Conservation (phyloP, 768 basidiomycete genomes). For the Cystofilobasidium ferigula region DNA sequence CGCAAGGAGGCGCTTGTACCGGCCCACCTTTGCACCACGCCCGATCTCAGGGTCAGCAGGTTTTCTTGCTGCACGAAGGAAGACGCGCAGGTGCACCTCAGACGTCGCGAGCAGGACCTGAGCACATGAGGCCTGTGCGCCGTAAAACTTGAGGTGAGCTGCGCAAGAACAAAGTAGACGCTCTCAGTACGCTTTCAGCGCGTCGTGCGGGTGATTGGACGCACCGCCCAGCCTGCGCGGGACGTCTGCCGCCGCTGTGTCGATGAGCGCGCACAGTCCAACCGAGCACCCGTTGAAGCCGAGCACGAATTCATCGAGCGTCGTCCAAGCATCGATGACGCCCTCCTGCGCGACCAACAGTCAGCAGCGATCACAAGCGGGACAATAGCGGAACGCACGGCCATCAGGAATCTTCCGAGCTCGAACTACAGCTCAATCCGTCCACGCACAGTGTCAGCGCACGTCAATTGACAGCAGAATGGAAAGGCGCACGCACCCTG, state of each 20-base stretch:
- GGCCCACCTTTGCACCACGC: neutral
- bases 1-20: neutral
- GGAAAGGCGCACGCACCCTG: neutral
- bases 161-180: neutral
- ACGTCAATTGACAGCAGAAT: neutral
- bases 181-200: neutral
- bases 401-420: neutral
- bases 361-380: neutral
- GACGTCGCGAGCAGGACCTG: neutral
- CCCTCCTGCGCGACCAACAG: neutral
- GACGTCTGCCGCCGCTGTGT: neutral
- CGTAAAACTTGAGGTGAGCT: neutral
- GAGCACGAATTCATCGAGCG: slow-evolving; percentile 1
- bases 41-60: neutral
- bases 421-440: neutral
- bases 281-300: neutral
- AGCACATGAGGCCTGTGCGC: neutral
- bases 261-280: neutral
- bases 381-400: neutral
- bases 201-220: neutral
- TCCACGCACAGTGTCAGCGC: neutral
- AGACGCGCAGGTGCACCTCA: neutral
- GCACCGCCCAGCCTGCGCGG: neutral
- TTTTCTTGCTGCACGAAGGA: no score
- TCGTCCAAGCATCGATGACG: neutral